Evolutionary conservation across 2,329 filamentous ascomycete species (phyloP).

Genomic region (Davidsoniella neocaledoniae): DNA sequence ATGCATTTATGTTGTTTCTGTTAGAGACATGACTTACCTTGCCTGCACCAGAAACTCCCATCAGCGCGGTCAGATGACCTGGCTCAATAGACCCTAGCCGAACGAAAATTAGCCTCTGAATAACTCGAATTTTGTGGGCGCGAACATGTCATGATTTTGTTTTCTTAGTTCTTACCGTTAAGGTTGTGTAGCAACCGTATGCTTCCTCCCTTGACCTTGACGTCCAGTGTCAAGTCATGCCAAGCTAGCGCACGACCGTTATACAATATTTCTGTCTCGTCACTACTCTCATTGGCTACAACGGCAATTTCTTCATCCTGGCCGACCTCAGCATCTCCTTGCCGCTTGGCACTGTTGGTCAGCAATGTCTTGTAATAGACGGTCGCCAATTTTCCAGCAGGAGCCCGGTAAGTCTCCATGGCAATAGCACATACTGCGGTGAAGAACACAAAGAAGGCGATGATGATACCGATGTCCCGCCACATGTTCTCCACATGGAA

Average conservation of each 20-base stretch:
- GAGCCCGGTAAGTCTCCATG: background rate
- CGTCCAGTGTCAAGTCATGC: background rate
- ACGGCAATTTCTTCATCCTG: background rate
- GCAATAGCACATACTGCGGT: background rate
- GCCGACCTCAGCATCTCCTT: background rate
- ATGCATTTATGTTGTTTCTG: no score
- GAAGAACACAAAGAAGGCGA: background rate
- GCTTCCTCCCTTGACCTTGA: background rate
- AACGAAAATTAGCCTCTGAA: background rate
- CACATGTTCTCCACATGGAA: background rate
- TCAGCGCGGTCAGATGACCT: conserved; percentile 60
- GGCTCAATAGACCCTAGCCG: conserved; percentile 38
- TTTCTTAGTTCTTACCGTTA: no score
- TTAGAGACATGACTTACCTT: conserved; percentile 19
- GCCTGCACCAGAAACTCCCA: conserved; percentile 67
- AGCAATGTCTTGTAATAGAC: background rate
- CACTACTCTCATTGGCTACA: background rate
- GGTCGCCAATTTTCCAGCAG: background rate
- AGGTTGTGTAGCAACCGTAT: background rate
- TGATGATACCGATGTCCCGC: conserved; percentile 2
- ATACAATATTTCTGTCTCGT: background rate
- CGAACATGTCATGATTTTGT: no score
- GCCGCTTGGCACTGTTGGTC: background rate
- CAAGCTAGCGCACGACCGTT: background rate
- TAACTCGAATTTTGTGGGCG: no score